Evolutionary conservation across 2,329 filamentous ascomycete genomes (phyloP).

Genomic region (Penicillium sp.): DNA sequence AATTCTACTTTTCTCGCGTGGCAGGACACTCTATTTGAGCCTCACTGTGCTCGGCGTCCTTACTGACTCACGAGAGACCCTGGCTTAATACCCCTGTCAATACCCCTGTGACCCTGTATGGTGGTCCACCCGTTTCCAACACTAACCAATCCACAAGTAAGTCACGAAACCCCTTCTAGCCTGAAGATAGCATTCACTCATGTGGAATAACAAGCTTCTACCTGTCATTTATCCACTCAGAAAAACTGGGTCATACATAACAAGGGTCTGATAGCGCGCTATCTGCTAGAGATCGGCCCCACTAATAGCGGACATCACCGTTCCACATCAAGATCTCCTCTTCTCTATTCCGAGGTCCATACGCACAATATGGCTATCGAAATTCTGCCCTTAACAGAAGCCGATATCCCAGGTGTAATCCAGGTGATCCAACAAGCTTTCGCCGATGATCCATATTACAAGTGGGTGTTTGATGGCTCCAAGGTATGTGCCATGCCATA

Average conservation of each 20-base stretch:
- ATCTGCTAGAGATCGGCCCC: background rate
- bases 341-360: background rate
- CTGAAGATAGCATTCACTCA: too few relatives aligned
- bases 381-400: constrained; percentile 56
- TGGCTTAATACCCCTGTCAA: background rate
- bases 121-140: background rate
- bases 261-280: background rate
- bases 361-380: constrained; percentile 51
- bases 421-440: constrained; percentile 67
- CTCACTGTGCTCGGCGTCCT: background rate
- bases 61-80: background rate
- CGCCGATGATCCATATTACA: constrained; percentile 65
- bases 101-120: background rate
- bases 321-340: background rate
- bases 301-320: background rate
- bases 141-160: background rate
- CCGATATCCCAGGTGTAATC: constrained; percentile 64
- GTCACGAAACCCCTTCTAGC: background rate
- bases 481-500: constrained; percentile 45
- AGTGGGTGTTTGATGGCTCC: constrained; percentile 63
- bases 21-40: constrained; percentile 1
- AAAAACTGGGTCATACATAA: too few relatives aligned
- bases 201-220: too few relatives aligned
- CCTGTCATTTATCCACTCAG: too few relatives aligned
- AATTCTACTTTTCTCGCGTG: background rate